Percentiles rank a stretch among this genome's conserved stretches.
phyloP scores from a whole-genome alignment of 2,329 filamentous ascomycete genomes.

The Colletotrichum tropicale region DNA sequence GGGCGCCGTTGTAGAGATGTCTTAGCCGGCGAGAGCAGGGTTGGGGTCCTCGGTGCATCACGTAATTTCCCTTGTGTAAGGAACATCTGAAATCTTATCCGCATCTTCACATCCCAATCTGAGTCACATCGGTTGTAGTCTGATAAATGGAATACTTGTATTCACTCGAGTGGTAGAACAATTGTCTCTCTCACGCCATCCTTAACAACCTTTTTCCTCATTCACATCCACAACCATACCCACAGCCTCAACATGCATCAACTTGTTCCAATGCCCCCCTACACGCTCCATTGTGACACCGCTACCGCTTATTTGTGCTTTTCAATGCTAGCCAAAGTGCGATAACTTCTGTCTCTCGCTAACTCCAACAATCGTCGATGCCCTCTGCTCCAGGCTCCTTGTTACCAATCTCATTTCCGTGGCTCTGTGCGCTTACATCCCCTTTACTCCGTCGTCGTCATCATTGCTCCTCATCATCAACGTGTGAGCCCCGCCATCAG shows the following conservation, averaged over 20 bases:
- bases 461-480: background rate
- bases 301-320: background rate
- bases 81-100: no score
- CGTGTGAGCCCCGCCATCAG: background rate
- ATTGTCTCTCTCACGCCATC: no score
- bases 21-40: no score
- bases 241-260: background rate
- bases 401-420: background rate
- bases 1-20: no score
- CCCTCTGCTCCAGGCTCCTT: background rate
- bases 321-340: background rate
- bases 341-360: background rate
- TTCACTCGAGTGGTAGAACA: no score
- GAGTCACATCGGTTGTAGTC: no score
- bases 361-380: accelerated
- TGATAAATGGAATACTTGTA: no score
- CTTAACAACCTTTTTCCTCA: no score
- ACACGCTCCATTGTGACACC: background rate
- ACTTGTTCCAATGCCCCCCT: background rate
- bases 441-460: background rate
- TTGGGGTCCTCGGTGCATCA: no score
- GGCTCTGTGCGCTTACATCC: no score
- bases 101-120: no score
- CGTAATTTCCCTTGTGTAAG: no score
- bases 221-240: background rate